Base-by-base conservation (phyloP, 2,329 filamentous ascomycete species). In the Pezicula rhizophila region DNA sequence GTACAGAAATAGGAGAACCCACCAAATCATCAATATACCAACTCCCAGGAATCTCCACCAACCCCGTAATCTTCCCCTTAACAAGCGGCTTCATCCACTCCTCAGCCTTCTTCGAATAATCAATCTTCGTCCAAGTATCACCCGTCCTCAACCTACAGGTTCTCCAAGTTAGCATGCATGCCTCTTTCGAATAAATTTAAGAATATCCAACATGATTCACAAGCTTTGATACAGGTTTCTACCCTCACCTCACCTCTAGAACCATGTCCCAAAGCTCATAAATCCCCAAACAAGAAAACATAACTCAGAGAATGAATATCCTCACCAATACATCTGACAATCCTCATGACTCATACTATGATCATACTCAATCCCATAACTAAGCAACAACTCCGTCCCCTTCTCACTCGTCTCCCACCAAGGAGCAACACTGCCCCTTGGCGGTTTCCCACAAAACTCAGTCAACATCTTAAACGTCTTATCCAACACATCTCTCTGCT, bases 381-480 rank as follows among this genome's bases (percentile, higher is more conserved):
- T 74, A 14, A 85, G 70, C 57, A 86, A 68, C 14, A 87, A 66
- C 54, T 86, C 78, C 0, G 79, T 78, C 4, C 82, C 84, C 60
- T 88, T 85, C 54, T 79, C 75, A 51, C 77, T 82, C 0, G 79
- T 82, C 61, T 89, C 85, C 85, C 85, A 90, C 73, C 79, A 90
- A 0, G 87, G 87, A 0, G 85, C 85, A 0, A 89, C 85, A 35
- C 77, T 83, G 1, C 87, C 86, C 1, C 84, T 71, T 0, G 87
- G 87, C 1, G 82, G 82, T 66, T 87, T 88, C 5, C 86, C 82
- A 37, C 77, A 78, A 59, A 91, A 85, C 0, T 84, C 79, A 0
- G 80, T 87, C 31, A 89, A 74, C 65, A 89, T 74, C 18, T 77
- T 76, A 62, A 83, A 88, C 15, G 84, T 88, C 66, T 87, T 87